Evolutionary conservation across 2,329 filamentous ascomycete genomes (phyloP).

Genomic region (Ophiostoma sp.): DNA sequence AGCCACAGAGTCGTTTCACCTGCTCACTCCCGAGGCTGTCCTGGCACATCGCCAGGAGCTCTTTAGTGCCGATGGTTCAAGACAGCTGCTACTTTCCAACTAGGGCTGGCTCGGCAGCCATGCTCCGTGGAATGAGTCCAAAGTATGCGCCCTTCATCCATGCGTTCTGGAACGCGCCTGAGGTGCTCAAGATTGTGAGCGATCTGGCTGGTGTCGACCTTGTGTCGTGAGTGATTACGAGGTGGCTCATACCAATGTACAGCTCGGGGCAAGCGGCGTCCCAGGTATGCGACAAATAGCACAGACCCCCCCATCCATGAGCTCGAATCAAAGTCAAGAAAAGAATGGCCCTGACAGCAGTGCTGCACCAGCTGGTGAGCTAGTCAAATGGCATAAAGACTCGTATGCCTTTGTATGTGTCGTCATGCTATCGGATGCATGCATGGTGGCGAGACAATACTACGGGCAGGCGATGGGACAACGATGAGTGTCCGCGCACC

Average conservation of each 20-base stretch:
- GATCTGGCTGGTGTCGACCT: neutral
- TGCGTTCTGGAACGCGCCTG: neutral
- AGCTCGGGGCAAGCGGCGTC: neutral
- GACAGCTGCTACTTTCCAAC: slow-evolving; percentile 8
- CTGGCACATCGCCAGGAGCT: neutral
- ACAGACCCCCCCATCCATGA: neutral
- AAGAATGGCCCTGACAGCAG: neutral
- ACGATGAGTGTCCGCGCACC: neutral
- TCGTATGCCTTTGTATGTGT: slow-evolving; percentile 8
- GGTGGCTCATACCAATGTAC: slow-evolving; percentile 1
- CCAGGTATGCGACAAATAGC: neutral
- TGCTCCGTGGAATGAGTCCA: slow-evolving; percentile 6
- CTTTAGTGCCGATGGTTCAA: neutral
- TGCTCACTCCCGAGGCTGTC: neutral
- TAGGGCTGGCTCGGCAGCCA: neutral
- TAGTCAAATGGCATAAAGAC: slow-evolving; percentile 7
- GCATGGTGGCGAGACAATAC: slow-evolving; percentile 5
- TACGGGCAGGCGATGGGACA: neutral
- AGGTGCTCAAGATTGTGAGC: slow-evolving; percentile 1
- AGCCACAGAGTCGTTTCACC: neutral
- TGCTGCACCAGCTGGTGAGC: neutral
- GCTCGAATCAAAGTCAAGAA: too few relatives aligned
- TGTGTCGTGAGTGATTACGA: slow-evolving; percentile 6
- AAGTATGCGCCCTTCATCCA: slow-evolving; percentile 11
- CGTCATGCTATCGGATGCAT: slow-evolving; percentile 8